Evolutionary conservation across 768 basidiomycete genomes (phyloP).

Genomic region (Phanerochaete carnosa): DNA sequence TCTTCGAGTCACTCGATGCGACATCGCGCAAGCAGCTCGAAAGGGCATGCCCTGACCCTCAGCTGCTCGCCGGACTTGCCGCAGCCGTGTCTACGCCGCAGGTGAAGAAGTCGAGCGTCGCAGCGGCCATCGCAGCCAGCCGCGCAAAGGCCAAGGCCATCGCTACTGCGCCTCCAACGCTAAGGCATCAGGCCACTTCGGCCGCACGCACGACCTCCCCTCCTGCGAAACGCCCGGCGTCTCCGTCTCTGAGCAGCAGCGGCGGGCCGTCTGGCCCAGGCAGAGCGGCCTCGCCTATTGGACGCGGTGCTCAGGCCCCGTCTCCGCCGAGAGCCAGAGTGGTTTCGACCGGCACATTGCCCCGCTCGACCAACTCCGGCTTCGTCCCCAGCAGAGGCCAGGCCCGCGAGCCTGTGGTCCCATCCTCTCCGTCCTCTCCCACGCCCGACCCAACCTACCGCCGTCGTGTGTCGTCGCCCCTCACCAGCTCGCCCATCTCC

Average conservation of each 20-base stretch:
- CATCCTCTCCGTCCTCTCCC: slow-evolving; percentile 23
- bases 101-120: slow-evolving; percentile 76
- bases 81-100: slow-evolving; percentile 51
- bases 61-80: slow-evolving; percentile 32
- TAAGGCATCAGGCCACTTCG: slow-evolving; percentile 82
- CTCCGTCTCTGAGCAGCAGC: slow-evolving; percentile 33
- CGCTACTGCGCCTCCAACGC: slow-evolving; percentile 74
- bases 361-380: slow-evolving; percentile 21
- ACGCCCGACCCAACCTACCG: slow-evolving; percentile 22
- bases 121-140: slow-evolving; percentile 87
- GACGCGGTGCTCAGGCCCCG: slow-evolving; percentile 6
- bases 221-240: slow-evolving; percentile 33
- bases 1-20: slow-evolving; percentile 68
- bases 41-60: slow-evolving; percentile 71
- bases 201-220: slow-evolving; percentile 53
- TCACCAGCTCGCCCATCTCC: slow-evolving; percentile 22
- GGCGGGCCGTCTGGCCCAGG: slow-evolving; percentile 16
- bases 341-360: slow-evolving; percentile 13
- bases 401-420: neutral
- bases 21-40: slow-evolving; percentile 79
- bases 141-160: slow-evolving; percentile 85
- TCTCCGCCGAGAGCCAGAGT: slow-evolving; percentile 15
- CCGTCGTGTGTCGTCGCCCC: slow-evolving; percentile 22
- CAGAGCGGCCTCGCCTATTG: slow-evolving; percentile 21
- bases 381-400: slow-evolving; percentile 11